A percentile compares a stretch with the other conserved stretches of the same genome.
Evolutionary conservation across 2,329 filamentous ascomycete genomes (phyloP).

Genomic region (Trichophyton simii): DNA sequence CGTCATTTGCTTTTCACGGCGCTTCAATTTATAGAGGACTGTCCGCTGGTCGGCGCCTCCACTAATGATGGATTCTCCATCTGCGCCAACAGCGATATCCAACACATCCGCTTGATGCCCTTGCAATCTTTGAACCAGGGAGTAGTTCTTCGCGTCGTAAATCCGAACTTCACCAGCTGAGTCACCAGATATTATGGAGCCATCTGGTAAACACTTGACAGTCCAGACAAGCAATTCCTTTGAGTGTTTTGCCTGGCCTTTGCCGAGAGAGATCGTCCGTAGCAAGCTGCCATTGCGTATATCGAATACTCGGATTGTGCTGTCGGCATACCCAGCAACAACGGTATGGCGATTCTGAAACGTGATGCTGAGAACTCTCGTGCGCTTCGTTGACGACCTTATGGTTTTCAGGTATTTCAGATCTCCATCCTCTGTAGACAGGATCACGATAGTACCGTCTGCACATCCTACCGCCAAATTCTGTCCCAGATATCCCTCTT

Average conservation of each 20-base stretch:
- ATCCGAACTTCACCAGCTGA: constrained; percentile 87
- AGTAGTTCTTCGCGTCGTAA: constrained; percentile 88
- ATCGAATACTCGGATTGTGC: constrained; percentile 84
- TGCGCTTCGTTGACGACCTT: constrained; percentile 67
- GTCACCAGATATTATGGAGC: constrained; percentile 87
- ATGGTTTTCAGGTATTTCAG: constrained; percentile 68
- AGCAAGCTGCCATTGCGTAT: constrained; percentile 63
- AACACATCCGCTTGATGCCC: constrained; percentile 83
- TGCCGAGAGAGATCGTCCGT: constrained; percentile 73
- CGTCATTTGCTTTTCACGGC: constrained; percentile 39
- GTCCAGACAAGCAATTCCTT: constrained; percentile 89
- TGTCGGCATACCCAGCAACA: constrained; percentile 90
- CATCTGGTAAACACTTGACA: constrained; percentile 73
- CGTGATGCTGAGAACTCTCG: constrained; percentile 77
- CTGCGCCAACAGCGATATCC: constrained; percentile 67
- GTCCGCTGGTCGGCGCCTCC: constrained; percentile 86
- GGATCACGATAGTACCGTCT: constrained; percentile 75
- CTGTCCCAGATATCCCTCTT: constrained; percentile 35
- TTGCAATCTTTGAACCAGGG: constrained; percentile 71
- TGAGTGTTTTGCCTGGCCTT: constrained; percentile 60
- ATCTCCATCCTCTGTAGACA: constrained; percentile 75
- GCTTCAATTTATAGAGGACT: constrained; percentile 59
- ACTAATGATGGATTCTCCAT: constrained; percentile 73
- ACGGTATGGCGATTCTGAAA: constrained; percentile 76
- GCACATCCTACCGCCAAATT: constrained; percentile 80